Conservation (phyloP, 2,329 filamentous ascomycete species). For the Paraphoma chrysanthemicola region DNA sequence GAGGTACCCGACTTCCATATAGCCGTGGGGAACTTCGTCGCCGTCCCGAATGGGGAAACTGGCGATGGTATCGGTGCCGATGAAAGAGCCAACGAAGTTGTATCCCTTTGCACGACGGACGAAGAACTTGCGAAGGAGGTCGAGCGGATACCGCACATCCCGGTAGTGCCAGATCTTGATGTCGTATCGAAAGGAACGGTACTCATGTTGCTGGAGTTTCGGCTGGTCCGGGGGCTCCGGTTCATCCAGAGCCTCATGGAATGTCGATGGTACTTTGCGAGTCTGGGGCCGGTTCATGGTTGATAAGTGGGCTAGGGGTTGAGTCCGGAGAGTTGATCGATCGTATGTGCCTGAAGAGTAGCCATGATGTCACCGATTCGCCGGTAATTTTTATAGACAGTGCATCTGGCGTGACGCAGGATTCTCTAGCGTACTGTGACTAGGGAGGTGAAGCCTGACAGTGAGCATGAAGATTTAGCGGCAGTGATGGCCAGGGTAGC, state of each 20-base stretch:
- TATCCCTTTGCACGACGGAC: neutral
- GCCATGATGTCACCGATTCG: neutral
- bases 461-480: too few species aligned
- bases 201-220: conserved; percentile 10
- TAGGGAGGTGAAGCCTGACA: too few species aligned
- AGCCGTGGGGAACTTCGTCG: conserved; percentile 21
- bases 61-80: conserved; percentile 13
- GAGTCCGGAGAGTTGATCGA: neutral
- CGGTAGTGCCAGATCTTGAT: conserved; percentile 31
- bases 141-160: neutral
- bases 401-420: too few species aligned
- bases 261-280: neutral
- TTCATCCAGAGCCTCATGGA: neutral
- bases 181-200: conserved; percentile 19
- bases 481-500: too few species aligned
- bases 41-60: conserved; percentile 7
- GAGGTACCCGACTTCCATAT: conserved; percentile 29
- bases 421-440: too few species aligned
- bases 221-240: neutral
- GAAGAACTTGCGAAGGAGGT: too few species aligned
- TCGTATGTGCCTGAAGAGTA: neutral
- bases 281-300: neutral
- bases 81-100: conserved; percentile 18
- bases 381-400: too few species aligned
- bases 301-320: neutral